Conservation (phyloP, 73 alveolate genomes). For the Symbiodinium natans region DNA sequence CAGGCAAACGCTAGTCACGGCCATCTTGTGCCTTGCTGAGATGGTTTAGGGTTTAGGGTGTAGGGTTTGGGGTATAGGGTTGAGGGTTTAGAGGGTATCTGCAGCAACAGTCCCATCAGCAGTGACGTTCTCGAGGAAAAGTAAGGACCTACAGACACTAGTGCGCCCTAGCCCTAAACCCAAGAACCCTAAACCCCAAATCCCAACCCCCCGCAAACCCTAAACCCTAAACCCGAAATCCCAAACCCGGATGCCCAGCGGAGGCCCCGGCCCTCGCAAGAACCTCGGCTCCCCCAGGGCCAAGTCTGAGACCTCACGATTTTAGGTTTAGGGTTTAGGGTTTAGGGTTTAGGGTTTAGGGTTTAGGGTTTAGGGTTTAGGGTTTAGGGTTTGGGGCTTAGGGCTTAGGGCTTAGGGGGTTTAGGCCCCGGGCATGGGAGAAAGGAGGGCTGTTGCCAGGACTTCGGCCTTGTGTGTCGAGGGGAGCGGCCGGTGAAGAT, state of each 20-base stretch:
- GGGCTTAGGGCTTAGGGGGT: not conserved
- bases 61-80: too few relatives aligned
- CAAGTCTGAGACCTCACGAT: slow-evolving; percentile 17
- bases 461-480: too few relatives aligned
- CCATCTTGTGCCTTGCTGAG: slow-evolving; percentile 64
- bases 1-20: slow-evolving; percentile 66
- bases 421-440: not conserved
- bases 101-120: too few relatives aligned
- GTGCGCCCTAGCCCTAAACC: not conserved
- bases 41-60: not conserved
- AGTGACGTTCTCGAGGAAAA: too few relatives aligned
- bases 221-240: not conserved
- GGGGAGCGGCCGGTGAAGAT: too few relatives aligned
- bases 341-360: not conserved
- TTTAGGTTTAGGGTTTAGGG: too few relatives aligned
- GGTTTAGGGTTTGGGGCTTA: not conserved
- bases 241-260: not conserved
- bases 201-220: not conserved
- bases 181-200: not conserved
- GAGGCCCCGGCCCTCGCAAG: slow-evolving; percentile 23
- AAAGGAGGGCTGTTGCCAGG: not conserved
- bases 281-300: slow-evolving; percentile 83
- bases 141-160: too few relatives aligned
- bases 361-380: not conserved
- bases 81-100: not conserved